Conservation (phyloP, 2,329 filamentous ascomycete genomes). For the Cyphellophora attinorum region DNA sequence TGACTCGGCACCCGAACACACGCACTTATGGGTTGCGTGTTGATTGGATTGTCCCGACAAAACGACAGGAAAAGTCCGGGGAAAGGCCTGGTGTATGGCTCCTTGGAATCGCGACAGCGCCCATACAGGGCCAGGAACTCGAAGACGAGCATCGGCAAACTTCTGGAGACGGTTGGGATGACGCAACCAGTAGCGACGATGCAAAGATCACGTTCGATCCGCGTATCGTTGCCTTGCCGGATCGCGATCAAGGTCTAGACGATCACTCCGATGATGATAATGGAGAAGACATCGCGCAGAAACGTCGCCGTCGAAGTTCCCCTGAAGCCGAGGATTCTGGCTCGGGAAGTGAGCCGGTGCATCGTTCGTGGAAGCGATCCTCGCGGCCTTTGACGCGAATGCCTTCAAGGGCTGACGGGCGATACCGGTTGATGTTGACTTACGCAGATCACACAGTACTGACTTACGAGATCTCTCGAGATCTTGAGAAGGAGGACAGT, state of each 20-base stretch:
- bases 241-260: neutral
- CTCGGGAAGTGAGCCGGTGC: constrained; percentile 5
- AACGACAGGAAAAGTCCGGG: constrained; percentile 36
- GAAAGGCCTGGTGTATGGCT: constrained; percentile 36
- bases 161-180: constrained; percentile 9
- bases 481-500: constrained; percentile 14
- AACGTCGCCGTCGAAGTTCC: constrained; percentile 4
- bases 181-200: constrained; percentile 12
- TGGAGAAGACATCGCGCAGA: constrained; percentile 4
- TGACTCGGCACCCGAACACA: constrained; percentile 32
- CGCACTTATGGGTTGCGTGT: constrained; percentile 39
- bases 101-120: constrained; percentile 47
- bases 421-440: constrained; percentile 45
- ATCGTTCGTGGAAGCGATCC: constrained; percentile 9
- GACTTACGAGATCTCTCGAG: constrained; percentile 46
- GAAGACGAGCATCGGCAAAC: neutral
- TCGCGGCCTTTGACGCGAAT: constrained; percentile 24
- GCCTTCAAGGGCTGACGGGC: constrained; percentile 30
- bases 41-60: constrained; percentile 47
- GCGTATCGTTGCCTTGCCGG: constrained; percentile 7
- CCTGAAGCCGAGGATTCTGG: neutral
- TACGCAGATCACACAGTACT: constrained; percentile 48
- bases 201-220: constrained; percentile 15
- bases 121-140: constrained; percentile 38
- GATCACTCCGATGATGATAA: neutral